These are phyloP conservation scores for Hygrophorus pudorinus DNA, from an alignment of 768 basidiomycete species.

Conservation along the genomic window DNA sequence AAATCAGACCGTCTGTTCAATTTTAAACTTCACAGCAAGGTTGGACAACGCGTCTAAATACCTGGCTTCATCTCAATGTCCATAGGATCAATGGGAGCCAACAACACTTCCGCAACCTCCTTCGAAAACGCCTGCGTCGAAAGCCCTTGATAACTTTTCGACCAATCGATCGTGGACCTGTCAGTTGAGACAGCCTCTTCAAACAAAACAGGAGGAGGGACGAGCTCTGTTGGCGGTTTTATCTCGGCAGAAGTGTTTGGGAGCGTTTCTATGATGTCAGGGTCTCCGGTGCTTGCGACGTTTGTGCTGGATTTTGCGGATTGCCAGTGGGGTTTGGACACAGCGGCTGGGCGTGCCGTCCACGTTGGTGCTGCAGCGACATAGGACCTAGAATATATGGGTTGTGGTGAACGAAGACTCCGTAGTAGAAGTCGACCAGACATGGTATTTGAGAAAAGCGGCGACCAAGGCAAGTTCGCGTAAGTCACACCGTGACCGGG, in stretches of 20 bases:
- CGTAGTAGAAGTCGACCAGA: not conserved
- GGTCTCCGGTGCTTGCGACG: constrained; percentile 7
- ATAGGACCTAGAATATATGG: not conserved
- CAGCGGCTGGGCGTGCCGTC: not conserved
- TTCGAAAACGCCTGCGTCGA: constrained; percentile 67
- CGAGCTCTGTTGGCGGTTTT: constrained; percentile 7
- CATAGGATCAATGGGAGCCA: constrained; percentile 61
- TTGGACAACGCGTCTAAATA: constrained; percentile 22
- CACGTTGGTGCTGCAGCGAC: not conserved
- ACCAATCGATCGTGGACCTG: constrained; percentile 64
- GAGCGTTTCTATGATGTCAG: not conserved
- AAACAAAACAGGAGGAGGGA: not conserved
- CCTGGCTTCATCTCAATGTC: constrained; percentile 96
- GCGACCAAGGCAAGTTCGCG: too few relatives aligned
- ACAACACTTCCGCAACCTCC: constrained; percentile 61
- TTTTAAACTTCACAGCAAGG: not conserved
- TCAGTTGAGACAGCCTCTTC: not conserved
- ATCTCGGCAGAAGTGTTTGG: constrained; percentile 3
- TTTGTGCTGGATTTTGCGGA: constrained; percentile 7
- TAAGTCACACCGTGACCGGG: too few relatives aligned
- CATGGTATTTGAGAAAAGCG: constrained; percentile 1
- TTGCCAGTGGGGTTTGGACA: not conserved
- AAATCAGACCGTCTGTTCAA: constrained; percentile 74
- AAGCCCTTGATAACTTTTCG: constrained; percentile 76
- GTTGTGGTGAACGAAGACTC: not conserved